These are phyloP conservation scores for Hanseniaspora gamundiae DNA, from an alignment of 1,139 yeast genomes.

Conservation along the genomic window DNA sequence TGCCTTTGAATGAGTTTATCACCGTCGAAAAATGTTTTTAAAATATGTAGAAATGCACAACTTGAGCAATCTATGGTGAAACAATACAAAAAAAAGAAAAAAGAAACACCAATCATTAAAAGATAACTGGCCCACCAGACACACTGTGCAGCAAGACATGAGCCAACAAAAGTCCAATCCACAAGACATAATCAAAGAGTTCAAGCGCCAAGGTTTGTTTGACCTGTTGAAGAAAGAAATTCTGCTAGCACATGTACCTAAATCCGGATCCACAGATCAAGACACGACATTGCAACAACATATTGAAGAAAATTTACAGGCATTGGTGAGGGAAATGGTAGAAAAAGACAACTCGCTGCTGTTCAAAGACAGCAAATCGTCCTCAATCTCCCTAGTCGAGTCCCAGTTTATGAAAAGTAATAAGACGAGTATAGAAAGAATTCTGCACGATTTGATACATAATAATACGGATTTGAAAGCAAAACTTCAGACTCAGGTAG, in stretches of 20 bases:
- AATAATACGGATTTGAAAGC: conserved; percentile 3
- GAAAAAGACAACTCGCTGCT: background rate
- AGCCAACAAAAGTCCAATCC: background rate
- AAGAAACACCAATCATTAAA: no score
- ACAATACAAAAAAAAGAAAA: no score
- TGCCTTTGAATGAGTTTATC: no score
- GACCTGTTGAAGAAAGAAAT: background rate
- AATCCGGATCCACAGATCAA: background rate
- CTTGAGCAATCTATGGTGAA: no score
- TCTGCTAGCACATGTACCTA: background rate
- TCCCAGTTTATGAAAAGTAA: background rate
- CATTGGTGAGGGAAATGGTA: conserved; percentile 1
- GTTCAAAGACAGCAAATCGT: conserved; percentile 1
- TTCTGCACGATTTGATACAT: conserved; percentile 2
- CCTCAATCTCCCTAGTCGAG: conserved; percentile 1
- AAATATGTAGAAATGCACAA: no score
- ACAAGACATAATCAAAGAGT: background rate
- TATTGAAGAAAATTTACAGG: background rate
- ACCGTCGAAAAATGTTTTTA: no score
- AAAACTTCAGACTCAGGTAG: conserved; percentile 1
- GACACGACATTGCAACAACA: background rate
- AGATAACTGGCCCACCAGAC: no score
- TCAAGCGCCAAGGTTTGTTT: background rate
- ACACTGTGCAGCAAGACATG: no score
- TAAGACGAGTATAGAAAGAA: conserved; percentile 1